These are phyloP conservation scores for Elymus sibiricus DNA, from an alignment of 176 grass and related monocot genomes.

Conservation along the genomic window DNA sequence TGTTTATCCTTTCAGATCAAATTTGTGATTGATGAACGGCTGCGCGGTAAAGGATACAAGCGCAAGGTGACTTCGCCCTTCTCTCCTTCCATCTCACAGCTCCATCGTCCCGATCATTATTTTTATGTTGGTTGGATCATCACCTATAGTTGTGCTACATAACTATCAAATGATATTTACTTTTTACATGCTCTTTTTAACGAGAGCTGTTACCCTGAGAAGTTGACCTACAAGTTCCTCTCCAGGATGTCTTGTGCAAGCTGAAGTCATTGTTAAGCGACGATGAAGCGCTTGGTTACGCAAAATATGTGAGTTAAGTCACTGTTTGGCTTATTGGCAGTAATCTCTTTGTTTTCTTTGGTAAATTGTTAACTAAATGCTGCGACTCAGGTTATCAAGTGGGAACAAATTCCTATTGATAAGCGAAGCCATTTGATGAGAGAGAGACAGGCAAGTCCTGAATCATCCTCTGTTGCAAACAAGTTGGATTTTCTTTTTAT, in stretches of 20 bases:
- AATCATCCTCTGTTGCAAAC: neutral
- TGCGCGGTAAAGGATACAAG: slow-evolving; percentile 78
- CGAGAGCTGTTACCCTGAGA: slow-evolving; percentile 8
- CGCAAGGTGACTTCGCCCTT: slow-evolving; percentile 60
- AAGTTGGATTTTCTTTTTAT: neutral
- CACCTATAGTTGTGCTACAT: neutral
- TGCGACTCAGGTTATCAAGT: slow-evolving; percentile 76
- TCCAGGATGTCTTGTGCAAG: slow-evolving; percentile 74
- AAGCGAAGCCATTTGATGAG: slow-evolving; percentile 69
- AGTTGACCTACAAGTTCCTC: slow-evolving; percentile 20
- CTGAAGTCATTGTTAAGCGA: slow-evolving; percentile 76
- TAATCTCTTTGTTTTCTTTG: slow-evolving; percentile 12
- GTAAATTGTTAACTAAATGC: neutral
- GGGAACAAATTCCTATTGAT: slow-evolving; percentile 92
- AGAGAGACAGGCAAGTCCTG: slow-evolving; percentile 70
- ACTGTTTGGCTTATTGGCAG: neutral
- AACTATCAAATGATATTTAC: slow-evolving; percentile 5
- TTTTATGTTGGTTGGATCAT: neutral
- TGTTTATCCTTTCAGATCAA: slow-evolving; percentile 54
- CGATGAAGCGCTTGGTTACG: slow-evolving; percentile 68
- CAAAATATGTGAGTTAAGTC: slow-evolving; percentile 73
- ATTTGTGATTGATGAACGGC: slow-evolving; percentile 92
- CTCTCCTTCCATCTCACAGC: neutral
- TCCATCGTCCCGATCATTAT: neutral
- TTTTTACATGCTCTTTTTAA: slow-evolving; percentile 11